These are phyloP conservation scores for Globisporangium emineosum DNA, from an alignment of 352 stramenopile species.

Conservation along the genomic window DNA sequence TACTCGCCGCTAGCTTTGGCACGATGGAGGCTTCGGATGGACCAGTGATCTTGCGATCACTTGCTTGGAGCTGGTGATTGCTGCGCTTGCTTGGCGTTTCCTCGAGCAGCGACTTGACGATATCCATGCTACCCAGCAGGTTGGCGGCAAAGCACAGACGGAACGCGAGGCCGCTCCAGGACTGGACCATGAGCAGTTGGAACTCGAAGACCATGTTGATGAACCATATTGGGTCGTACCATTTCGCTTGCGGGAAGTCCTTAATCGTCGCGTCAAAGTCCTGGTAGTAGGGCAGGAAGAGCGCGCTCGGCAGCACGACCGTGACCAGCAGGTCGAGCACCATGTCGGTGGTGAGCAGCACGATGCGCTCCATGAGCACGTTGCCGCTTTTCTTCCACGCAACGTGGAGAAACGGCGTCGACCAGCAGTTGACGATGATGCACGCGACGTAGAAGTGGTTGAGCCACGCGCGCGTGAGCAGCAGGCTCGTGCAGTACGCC, in stretches of 20 bases:
- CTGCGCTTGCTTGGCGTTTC: not conserved
- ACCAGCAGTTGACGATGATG: conserved; percentile 27
- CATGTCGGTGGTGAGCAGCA: conserved; percentile 13
- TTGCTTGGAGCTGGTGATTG: not conserved
- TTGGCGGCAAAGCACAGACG: conserved; percentile 35
- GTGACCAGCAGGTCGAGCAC: conserved; percentile 19
- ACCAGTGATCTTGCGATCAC: not conserved
- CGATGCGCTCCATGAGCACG: conserved; percentile 13
- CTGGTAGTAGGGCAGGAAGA: conserved; percentile 17
- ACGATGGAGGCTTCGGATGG: not conserved
- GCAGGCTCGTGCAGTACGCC: conserved; percentile 20
- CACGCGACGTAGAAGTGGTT: conserved; percentile 19
- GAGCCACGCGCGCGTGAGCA: conserved; percentile 12
- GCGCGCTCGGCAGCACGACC: conserved; percentile 11
- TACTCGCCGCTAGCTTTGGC: too few relatives aligned
- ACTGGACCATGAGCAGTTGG: conserved; percentile 25
- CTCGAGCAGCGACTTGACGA: conserved; percentile 29
- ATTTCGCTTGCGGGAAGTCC: conserved; percentile 13
- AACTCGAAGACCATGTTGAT: conserved; percentile 26
- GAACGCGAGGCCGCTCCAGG: conserved; percentile 29
- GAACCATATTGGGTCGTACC: conserved; percentile 27
- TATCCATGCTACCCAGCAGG: conserved; percentile 29
- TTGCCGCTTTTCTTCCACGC: not conserved
- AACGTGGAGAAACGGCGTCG: conserved; percentile 12
- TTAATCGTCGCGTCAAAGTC: conserved; percentile 7